phyloP scores from a whole-genome alignment of 2,329 filamentous ascomycete genomes.

The Pseudodiploospora longispora region DNA sequence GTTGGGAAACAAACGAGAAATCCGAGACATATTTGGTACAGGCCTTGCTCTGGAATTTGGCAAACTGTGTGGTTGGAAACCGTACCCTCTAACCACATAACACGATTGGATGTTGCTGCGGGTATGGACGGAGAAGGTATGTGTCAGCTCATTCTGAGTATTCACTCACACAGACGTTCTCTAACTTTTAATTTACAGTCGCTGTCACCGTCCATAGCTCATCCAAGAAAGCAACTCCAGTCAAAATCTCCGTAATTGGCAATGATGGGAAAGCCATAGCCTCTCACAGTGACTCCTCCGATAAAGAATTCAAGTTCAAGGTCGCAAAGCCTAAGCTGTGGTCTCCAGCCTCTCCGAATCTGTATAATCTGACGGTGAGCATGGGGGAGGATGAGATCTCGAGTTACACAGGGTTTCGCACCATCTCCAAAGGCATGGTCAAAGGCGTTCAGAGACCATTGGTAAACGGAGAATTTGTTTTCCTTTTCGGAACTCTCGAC shows the following conservation, averaged over 20 bases:
- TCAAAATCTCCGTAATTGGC: conserved; percentile 29
- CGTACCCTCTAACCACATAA: conserved; percentile 49
- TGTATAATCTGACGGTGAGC: conserved; percentile 57
- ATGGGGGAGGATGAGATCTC: conserved; percentile 43
- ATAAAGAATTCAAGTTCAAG: conserved; percentile 44
- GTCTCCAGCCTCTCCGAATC: conserved; percentile 53
- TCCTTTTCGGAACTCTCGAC: conserved; percentile 60
- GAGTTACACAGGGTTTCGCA: conserved; percentile 65
- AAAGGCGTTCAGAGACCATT: conserved; percentile 53
- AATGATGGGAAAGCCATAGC: conserved; percentile 32
- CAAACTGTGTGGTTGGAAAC: conserved; percentile 64
- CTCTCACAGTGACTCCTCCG: conserved; percentile 35
- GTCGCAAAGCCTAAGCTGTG: conserved; percentile 51
- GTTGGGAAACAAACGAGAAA: conserved; percentile 56
- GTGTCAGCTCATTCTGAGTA: conserved; percentile 10
- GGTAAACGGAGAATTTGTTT: conserved; percentile 61
- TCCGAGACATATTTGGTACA: conserved; percentile 61
- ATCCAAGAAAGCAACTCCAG: conserved; percentile 21
- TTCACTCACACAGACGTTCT: background rate
- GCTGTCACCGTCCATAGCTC: conserved; percentile 47
- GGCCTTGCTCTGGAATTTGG: conserved; percentile 67
- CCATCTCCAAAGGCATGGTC: conserved; percentile 47
- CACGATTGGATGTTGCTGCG: conserved; percentile 50
- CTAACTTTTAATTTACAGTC: conserved; percentile 29
- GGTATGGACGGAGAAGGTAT: conserved; percentile 44